Conservation (phyloP, 495 filamentous ascomycete species). For the Lichina pygmaea region DNA sequence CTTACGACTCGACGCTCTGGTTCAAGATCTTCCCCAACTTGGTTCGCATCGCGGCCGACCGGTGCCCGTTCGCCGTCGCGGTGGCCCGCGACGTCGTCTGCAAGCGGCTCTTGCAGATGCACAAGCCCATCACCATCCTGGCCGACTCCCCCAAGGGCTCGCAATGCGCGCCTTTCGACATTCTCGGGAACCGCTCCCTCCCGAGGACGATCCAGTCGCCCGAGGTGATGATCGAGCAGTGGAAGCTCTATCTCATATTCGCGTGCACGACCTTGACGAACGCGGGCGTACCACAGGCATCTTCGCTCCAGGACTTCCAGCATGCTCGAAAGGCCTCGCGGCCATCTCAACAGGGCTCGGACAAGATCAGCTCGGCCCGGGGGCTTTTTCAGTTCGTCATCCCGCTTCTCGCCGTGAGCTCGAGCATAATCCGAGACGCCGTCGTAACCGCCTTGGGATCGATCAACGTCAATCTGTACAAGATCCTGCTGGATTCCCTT, state of each 20-base stretch:
- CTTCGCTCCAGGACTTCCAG: slow-evolving; percentile 32
- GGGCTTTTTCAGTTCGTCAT: slow-evolving; percentile 77
- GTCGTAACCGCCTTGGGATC: slow-evolving; percentile 83
- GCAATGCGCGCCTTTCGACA: slow-evolving; percentile 30
- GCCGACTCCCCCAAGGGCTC: slow-evolving; percentile 41
- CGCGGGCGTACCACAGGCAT: slow-evolving; percentile 39
- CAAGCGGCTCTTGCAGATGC: slow-evolving; percentile 73
- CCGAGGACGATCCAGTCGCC: slow-evolving; percentile 37
- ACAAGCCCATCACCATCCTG: slow-evolving; percentile 51
- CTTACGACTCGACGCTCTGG: slow-evolving; percentile 87
- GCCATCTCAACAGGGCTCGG: slow-evolving; percentile 25
- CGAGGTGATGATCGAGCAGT: slow-evolving; percentile 81
- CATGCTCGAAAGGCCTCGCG: slow-evolving; percentile 71
- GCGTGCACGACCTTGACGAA: slow-evolving; percentile 88
- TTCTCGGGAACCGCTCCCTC: slow-evolving; percentile 14
- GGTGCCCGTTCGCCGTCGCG: slow-evolving; percentile 71
- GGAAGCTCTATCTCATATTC: slow-evolving; percentile 95
- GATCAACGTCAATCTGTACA: slow-evolving; percentile 89
- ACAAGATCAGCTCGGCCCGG: slow-evolving; percentile 69
- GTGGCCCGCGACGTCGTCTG: slow-evolving; percentile 80
- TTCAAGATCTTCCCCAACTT: slow-evolving; percentile 95
- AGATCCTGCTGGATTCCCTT: slow-evolving; percentile 68
- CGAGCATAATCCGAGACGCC: slow-evolving; percentile 55
- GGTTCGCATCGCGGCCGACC: slow-evolving; percentile 69
- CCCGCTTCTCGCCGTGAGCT: slow-evolving; percentile 53